Base-by-base conservation (phyloP, 2,329 filamentous ascomycete genomes). In the Pezicula carpinea region DNA sequence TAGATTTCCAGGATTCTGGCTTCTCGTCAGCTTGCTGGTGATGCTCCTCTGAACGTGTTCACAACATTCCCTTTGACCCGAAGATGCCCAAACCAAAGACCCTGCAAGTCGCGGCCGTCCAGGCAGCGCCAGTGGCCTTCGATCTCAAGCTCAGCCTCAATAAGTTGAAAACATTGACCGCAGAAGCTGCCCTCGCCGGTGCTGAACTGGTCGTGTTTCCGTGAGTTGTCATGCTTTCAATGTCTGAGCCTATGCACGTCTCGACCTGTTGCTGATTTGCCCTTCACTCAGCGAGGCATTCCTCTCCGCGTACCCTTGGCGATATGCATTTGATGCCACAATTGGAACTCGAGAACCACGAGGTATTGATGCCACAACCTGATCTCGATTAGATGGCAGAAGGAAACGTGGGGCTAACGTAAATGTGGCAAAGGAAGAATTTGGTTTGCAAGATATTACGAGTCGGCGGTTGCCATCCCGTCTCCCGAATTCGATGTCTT, bases 251-350 rank as follows among this genome's bases (percentile, higher is more conserved):
- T 11, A 33, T 33, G 31, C 31, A 11, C 31, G 31, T 33, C 31
- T 4, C 31, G 4, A 33, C 31, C 3, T 35, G 33, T 35, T 18
- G 33, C 33, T 18, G 15, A 36, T 4, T 2, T 33, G 4, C 15
- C 21, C 42, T 33, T 33, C 4, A 4, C 31, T 33, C 4, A 68
- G 66, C 4, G 68, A 70, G 55, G 66, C 58, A 0, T 70, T 70
- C 47, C 53, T 70, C 19, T 69, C 68, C 8, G 68, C 68, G 13
- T 70, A 70, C 47, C 68, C 67, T 17, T 71, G 68, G 68, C 54
- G 67, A 23, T 71, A 70, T 52, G 62, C 65, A 11, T 70, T 70
- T 47, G 68, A 70, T 59, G 59, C 64, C n/a, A 70, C 68, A 4
- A 63, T 71, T 52, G 67, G 68, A 26, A 60, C 64, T 5, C 60